A percentile compares a stretch with the other conserved stretches of the same genome.
Conservation (phyloP, 169 alveolate species). For the Plasmodium billcollinsi region DNA sequence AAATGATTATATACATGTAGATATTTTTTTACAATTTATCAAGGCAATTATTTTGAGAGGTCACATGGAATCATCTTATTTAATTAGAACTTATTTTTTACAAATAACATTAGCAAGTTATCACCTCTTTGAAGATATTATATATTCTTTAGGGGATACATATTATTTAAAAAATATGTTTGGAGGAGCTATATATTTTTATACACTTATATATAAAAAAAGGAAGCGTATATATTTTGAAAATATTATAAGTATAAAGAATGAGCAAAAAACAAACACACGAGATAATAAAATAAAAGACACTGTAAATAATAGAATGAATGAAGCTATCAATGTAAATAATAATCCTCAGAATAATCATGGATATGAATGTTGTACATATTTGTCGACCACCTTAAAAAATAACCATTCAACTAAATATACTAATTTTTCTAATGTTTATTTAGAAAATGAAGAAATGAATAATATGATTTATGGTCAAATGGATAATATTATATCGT, state of each 20-base stretch:
- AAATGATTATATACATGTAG: constrained; percentile 16
- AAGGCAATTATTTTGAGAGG: constrained; percentile 33
- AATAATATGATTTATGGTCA: too few relatives aligned
- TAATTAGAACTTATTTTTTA: constrained; percentile 17
- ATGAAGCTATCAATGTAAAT: not conserved
- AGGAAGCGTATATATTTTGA: constrained; percentile 6
- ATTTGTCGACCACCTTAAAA: not conserved
- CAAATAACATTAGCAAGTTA: not conserved
- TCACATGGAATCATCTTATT: constrained; percentile 1
- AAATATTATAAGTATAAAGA: not conserved
- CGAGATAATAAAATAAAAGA: not conserved
- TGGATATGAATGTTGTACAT: too few relatives aligned
- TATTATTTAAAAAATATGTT: constrained; percentile 30
- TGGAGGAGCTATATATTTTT: constrained; percentile 33
- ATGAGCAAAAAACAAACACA: too few relatives aligned
- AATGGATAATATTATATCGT: not conserved
- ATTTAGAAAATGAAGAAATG: too few relatives aligned
- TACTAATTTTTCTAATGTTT: too few relatives aligned
- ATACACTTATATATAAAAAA: constrained; percentile 2
- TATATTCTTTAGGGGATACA: constrained; percentile 43
- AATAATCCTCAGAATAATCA: not conserved
- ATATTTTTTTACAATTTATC: constrained; percentile 45
- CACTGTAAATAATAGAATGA: not conserved
- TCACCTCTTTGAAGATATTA: constrained; percentile 27
- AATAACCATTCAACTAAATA: too few relatives aligned